Base-by-base conservation (phyloP, 495 filamentous ascomycete genomes). In the Penicillium bialowiezense region DNA sequence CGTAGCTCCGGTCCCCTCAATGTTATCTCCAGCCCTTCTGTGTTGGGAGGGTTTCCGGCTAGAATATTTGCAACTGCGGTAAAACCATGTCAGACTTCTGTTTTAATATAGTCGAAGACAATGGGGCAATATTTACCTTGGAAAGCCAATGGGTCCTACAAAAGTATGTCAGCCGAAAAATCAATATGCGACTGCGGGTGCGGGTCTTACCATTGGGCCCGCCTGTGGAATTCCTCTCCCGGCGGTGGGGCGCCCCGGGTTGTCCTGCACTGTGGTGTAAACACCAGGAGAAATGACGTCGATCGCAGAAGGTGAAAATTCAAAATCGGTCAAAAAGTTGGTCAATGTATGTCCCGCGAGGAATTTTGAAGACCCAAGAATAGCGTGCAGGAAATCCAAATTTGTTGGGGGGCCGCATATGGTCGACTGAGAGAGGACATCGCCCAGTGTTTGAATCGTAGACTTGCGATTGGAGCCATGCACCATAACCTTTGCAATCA, bases 401-500 rank as follows among this genome's bases (percentile, higher is more conserved):
- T 85, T 86, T 13, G 77, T 83, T 7, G 76, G 72, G 2, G 80
- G 74, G 0, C 82, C 82, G 52, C 73, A 76, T 18, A 86, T 70
- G 14, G 53, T 55, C 1, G 74, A 73, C 9, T 64, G 48, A 5
- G 61, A 52, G 18, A 83, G 51, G 0, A 76, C 55, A 8, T 63
- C 54, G 20, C 60, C 51, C 62, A 84, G 71, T 2, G 67, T 69
- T 33, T 69, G 43, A 15, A 81, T 74, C 3, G 77, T 63, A 13
- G 68, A 51, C 17, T 68, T 48, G 47, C 81, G 61, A 13, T 62
- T 66, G 12, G 60, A 46, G 0, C 62, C 60, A 53, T 83, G 75
- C 15, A 72, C 69, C 70, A 86, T 85, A 5, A 83, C 64, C 51
- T 85, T 86, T 20, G 79, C 81, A 39, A 86, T 61, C n/a, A 86